Evolutionary conservation across 2,329 filamentous ascomycete genomes (phyloP).

Genomic region (Rhynchosporium agropyri): DNA sequence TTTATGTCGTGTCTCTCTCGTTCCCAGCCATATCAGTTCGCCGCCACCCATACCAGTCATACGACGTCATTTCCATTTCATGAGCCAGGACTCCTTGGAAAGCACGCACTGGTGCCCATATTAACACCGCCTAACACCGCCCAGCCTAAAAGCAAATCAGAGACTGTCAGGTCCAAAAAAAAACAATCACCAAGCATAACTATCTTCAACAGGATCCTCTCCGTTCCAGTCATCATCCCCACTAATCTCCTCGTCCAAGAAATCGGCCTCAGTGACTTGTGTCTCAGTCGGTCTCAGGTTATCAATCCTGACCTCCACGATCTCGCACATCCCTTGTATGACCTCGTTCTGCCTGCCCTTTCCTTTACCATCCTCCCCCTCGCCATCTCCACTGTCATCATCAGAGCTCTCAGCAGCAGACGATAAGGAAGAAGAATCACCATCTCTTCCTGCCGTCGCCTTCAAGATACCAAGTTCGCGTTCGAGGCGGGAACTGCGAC

Average conservation of each 20-base stretch:
- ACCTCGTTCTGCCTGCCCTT: slow-evolving; percentile 44
- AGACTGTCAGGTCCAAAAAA: background rate
- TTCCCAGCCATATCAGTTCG: too few species aligned
- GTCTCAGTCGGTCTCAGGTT: slow-evolving; percentile 73
- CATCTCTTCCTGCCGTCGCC: slow-evolving; percentile 37
- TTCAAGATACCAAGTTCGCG: slow-evolving; percentile 38
- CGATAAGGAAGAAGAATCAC: slow-evolving; percentile 6
- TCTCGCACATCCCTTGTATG: slow-evolving; percentile 70
- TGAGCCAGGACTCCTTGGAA: too few species aligned
- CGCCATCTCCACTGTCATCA: slow-evolving; percentile 29
- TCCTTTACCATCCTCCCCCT: slow-evolving; percentile 15
- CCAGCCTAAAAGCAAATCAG: background rate
- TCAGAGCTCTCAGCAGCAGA: slow-evolving; percentile 24
- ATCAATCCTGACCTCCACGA: slow-evolving; percentile 73
- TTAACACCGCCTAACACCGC: background rate
- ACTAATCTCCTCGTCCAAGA: slow-evolving; percentile 61
- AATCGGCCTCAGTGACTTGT: slow-evolving; percentile 72
- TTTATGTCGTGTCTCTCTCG: too few species aligned
- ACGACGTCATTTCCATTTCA: background rate
- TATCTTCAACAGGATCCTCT: slow-evolving; percentile 32
- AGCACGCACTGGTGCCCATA: too few species aligned
- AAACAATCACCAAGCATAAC: slow-evolving; percentile 33
- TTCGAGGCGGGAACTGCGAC: slow-evolving; percentile 22
- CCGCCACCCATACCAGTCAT: background rate
- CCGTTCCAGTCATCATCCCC: slow-evolving; percentile 57